A percentile compares a stretch with the other conserved stretches of the same genome.
phyloP scores from a whole-genome alignment of 2,329 filamentous ascomycete species.

The Rutstroemia sp. region DNA sequence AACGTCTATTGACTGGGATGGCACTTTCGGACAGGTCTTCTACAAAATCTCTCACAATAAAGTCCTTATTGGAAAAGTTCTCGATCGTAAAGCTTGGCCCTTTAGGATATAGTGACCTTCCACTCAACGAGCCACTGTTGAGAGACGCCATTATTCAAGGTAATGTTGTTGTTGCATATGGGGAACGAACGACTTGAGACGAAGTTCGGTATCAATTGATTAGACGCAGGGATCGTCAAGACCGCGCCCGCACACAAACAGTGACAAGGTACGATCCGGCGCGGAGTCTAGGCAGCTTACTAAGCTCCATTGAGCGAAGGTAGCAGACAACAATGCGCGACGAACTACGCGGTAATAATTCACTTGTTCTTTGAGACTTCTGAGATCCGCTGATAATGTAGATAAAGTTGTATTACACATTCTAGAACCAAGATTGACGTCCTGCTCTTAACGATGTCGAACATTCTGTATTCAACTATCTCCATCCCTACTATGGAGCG shows the following conservation, averaged over 20 bases:
- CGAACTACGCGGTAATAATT: not conserved
- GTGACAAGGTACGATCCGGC: not conserved
- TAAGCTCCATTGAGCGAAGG: not conserved
- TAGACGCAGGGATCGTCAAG: not conserved
- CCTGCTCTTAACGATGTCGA: too few relatives aligned
- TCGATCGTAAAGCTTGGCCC: constrained; percentile 81
- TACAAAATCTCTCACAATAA: constrained; percentile 97
- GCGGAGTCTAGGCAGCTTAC: not conserved
- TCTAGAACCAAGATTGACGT: too few relatives aligned
- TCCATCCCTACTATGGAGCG: too few relatives aligned
- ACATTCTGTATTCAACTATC: too few relatives aligned
- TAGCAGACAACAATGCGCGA: not conserved
- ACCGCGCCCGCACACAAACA: not conserved
- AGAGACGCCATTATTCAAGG: constrained; percentile 21
- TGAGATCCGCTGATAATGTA: too few relatives aligned
- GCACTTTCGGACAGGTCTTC: constrained; percentile 85
- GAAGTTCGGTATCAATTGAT: not conserved
- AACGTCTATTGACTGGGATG: constrained; percentile 72
- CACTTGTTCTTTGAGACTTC: not conserved
- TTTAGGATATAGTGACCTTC: constrained; percentile 58
- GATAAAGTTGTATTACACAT: too few relatives aligned
- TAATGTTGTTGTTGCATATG: not conserved
- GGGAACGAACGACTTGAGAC: not conserved
- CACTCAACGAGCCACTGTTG: constrained; percentile 17
- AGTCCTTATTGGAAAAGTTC: constrained; percentile 83